Evolutionary conservation across 2,329 filamentous ascomycete genomes (phyloP).

Genomic region (Cercospora nicotianae): DNA sequence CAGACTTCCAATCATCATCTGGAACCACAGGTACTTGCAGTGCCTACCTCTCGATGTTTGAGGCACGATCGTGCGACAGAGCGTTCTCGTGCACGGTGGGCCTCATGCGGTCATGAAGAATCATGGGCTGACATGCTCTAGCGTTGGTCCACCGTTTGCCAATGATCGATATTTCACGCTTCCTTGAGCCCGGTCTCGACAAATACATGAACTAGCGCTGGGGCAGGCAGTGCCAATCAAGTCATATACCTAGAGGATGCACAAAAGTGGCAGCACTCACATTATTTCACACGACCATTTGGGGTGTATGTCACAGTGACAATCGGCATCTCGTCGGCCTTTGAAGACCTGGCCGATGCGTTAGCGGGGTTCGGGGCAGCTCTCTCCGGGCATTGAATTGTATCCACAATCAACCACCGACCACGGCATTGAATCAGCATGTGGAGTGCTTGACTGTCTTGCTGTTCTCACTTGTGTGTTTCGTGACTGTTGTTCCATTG

Average conservation of each 20-base stretch:
- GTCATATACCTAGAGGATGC: neutral
- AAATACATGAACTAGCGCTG: neutral
- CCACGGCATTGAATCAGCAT: neutral
- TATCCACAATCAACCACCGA: constrained; percentile 3
- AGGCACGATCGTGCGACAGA: neutral
- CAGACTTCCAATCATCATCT: constrained; percentile 1
- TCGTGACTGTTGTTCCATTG: neutral
- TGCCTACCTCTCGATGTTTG: neutral
- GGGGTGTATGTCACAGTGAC: neutral
- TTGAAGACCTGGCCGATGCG: neutral
- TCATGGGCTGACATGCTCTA: neutral
- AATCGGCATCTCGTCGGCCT: constrained; percentile 1
- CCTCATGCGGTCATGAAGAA: constrained; percentile 10
- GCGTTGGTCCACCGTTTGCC: neutral
- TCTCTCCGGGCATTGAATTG: neutral
- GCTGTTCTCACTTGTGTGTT: neutral
- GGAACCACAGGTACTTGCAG: neutral
- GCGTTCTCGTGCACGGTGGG: neutral
- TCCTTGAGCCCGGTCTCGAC: neutral
- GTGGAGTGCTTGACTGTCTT: neutral
- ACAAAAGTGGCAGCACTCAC: neutral
- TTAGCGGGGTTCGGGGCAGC: constrained; percentile 7
- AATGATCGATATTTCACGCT: neutral
- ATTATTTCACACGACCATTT: neutral
- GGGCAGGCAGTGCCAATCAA: neutral